Evolutionary conservation across 2,329 filamentous ascomycete genomes (phyloP), one percentile per base, ranked within the genome.

Genomic region (Trichophyton simii): DNA sequence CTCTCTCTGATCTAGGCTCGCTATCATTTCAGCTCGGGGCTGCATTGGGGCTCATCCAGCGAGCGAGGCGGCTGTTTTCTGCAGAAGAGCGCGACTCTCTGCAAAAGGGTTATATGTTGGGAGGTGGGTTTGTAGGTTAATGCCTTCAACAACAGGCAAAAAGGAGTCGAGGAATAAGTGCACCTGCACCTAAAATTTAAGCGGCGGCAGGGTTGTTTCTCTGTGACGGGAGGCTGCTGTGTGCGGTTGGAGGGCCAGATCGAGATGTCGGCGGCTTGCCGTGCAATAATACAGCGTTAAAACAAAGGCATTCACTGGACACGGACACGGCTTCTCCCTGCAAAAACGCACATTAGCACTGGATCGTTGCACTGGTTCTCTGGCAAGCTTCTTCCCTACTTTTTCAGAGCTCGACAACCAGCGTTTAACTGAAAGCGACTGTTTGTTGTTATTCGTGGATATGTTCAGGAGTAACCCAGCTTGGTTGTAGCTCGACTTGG

Each of bases 11-110:
- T 64, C 63, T 57, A 64, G 61, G 63, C 55, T 63, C 63, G 58
- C 66, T 68, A 63, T 66, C 68, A 69, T 71, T 66, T 67, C 69
- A 70, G 60, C 61, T 62, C 59, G 60, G 58, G 62, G 59, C 65
- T 64, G 69, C 70, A 72, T 72, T 68, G 66, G 67, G 55, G 18
- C 18, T 25, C 20, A 28, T 11, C 34, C 18, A 18, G n/a, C 41
- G 18, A 58, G 41, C 55, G 36, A 58, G 13, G 36, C 18, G 55
- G 55, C 52, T 31, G 13, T 28, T 9, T n/a, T 31, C 25, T n/a
- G 13, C 52, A 31, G 52, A 55, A 8, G 34, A 34, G n/a, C 52
- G n/a, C 28, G 52, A 18, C n/a, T 55, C 31, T 55, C 52, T n/a
- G 52, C 28, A 31, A 55, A 28, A 2, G 20, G 13, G 13, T 55